Evolutionary conservation across 2,329 filamentous ascomycete genomes (phyloP), one percentile per base, ranked within the genome.

Genomic region (Penicillium hesseltinei): DNA sequence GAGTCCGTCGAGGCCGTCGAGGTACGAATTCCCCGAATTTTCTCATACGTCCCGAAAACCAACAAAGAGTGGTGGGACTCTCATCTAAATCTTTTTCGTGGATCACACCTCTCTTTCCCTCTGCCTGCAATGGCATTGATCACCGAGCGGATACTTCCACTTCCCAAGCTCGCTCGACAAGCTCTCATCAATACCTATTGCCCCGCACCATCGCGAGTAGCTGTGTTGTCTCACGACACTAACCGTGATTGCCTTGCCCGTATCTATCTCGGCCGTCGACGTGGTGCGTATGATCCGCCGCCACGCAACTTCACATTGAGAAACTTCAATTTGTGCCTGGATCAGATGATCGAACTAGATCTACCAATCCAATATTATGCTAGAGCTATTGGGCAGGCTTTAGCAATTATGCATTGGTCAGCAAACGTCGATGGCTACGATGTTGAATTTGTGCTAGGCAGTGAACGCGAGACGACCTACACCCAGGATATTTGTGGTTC

Each of bases 181-280:
- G 59, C 59, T 0, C 47, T 70, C 1, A 67, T 69, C 19, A 27
- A 59, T 7, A 59, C 55, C 19, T 69, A 65, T 33, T 70, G 68
- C 38, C 27, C 57, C 4, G 43, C 17, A 1, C 5, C 23, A 7
- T 51, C 19, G 21, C 45, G 17, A n/a, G 4, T 23, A 1, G 9
- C 19, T 42, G 62, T 36, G 1, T 25, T 1, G 1, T 47, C 53
- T 7, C 31, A 59, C 8, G 38, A 33, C 4, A 59, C 57, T 2
- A 61, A 62, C 35, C 51, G 60, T 7, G 62, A 64, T 38, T 64
- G 60, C 13, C 35, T 64, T 0, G 59, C 60, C 3, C 55, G 60
- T 1, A n/a, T 62, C 6, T 62, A 62, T 39, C 42, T 64, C 9
- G 55, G 60, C 2, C 55, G 60, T 33, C 59, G 60, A 0, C 58